phyloP scores from a whole-genome alignment of 2,329 filamentous ascomycete species.

The Alternaria triticina region DNA sequence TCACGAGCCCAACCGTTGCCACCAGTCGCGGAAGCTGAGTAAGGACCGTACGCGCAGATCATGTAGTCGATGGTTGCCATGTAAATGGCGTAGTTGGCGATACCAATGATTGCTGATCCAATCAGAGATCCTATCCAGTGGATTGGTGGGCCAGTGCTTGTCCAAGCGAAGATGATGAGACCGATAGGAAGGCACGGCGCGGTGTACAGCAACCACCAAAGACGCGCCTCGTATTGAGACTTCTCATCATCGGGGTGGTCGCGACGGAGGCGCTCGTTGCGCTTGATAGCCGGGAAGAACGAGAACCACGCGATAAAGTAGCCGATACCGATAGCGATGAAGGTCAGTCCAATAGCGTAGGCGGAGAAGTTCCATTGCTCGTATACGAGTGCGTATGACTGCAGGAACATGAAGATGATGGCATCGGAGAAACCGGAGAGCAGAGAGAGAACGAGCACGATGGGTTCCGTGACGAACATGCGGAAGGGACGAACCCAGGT shows the following conservation, averaged over 20 bases:
- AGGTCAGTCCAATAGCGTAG: conserved; percentile 65
- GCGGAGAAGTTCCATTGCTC: conserved; percentile 69
- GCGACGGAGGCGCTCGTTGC: conserved; percentile 43
- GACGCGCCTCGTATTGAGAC: conserved; percentile 58
- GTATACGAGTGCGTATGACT: conserved; percentile 73
- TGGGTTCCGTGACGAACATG: conserved; percentile 79
- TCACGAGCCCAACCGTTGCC: conserved; percentile 79
- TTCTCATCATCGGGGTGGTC: conserved; percentile 38
- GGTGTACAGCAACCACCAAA: conserved; percentile 70
- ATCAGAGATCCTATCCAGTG: conserved; percentile 75
- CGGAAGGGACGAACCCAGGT: conserved; percentile 68
- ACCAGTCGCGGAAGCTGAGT: conserved; percentile 77
- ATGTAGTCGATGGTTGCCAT: conserved; percentile 84
- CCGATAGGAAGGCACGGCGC: conserved; percentile 70
- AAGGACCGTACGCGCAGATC: conserved; percentile 75
- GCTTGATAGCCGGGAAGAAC: conserved; percentile 61
- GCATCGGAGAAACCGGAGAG: conserved; percentile 78
- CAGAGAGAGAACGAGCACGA: conserved; percentile 73
- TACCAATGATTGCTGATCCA: conserved; percentile 70
- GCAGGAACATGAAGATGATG: conserved; percentile 80
- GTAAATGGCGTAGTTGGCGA: conserved; percentile 75
- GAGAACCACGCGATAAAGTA: conserved; percentile 69
- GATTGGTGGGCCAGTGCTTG: conserved; percentile 66
- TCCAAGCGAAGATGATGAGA: conserved; percentile 75
- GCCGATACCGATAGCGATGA: conserved; percentile 65